Base-by-base conservation (phyloP, 345 rosid genomes). In the Physaria fendleri region DNA sequence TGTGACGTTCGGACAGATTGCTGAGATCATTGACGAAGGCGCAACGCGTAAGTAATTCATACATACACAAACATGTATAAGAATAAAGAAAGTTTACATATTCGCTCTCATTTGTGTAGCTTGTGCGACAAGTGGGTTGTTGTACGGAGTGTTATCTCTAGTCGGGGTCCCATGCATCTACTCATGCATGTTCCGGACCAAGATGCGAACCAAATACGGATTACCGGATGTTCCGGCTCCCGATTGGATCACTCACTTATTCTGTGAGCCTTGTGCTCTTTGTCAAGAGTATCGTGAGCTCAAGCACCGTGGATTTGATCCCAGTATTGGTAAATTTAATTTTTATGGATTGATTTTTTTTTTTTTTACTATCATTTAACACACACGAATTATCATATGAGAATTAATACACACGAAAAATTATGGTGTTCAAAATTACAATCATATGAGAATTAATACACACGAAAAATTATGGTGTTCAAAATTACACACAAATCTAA, bases 211-310 rank as follows among this genome's bases (percentile, higher is more conserved):
- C 4, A 76, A 76, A 29, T 81, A 35, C 42, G 81, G 77, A 25
- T 62, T 84, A 57, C 71, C 51, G 4, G 90, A 84, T 20, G 68
- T 66, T 27, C 87, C 90, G 3, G 76, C 76, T 54, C 69, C 68
- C 0, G 90, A 81, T 50, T 84, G 85, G 68, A 46, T 81, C 0
- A 81, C 76, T 15, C 87, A 81, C 41, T 78, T 68, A 64, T 60
- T 68, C 17, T 81, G 84, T 43, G 68, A 38, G 62, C 6, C 34
- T 20, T 84, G 83, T 64, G 85, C 85, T 2, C 68, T 81, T 10
- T 79, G 83, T 53, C 87, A 84, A 68, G 85, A 84, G 29, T 72
- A 77, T 51, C 73, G 85, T 59, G 82, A 84, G 59, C 83, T 84
- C 60, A 62, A 74, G 45, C 57, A 56, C 23, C 87, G 67, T 10